Base-by-base conservation (phyloP, 345 rosid genomes). In the Citrus glauca region DNA sequence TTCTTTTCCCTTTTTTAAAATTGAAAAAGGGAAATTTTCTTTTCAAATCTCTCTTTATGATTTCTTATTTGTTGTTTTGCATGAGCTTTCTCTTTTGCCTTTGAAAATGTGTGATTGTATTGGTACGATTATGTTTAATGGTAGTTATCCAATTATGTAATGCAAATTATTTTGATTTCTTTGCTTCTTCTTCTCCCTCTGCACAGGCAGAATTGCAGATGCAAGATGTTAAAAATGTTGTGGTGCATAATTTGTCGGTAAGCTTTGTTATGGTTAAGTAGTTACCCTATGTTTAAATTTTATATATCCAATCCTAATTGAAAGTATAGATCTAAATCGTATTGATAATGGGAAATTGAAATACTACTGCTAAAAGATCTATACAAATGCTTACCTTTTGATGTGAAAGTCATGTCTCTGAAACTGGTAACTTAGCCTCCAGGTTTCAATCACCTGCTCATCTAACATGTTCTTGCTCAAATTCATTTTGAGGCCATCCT, bases 191-290 rank as follows among this genome's bases (percentile, higher is more conserved):
- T 61, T 48, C 63, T 55, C 76, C 48, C 42, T 79, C 37, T 75
- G 71, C 28, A 69, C 91, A 95, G 99, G 97, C 99, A 60, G 99
- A 95, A 86, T 84, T 93, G 88, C 93, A 88, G 91, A 95, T 95
- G 99, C 99, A 95, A 84, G 96, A 95, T 81, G 90, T 87, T 66
- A 91, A 88, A 87, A 92, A 93, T 82, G 98, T 95, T 3, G 78
- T 95, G 28, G 91, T 93, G 77, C 99, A 95, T 79, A 95, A 89
- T 87, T 79, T 95, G 38, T 95, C 97, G 87, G 99, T 93, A 89
- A 71, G 92, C 77, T 79, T n/a, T 63, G 70, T 68, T 69, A 28
- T 55, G 27, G 30, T 77, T 69, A 19, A 27, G 42, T 30, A 37
- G 73, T 74, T 70, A 3, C 66, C 40, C 56, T n/a, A 19, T 78